phyloP scores from a whole-genome alignment of 805 yeast genomes.

The Wickerhamia fluorescens region DNA sequence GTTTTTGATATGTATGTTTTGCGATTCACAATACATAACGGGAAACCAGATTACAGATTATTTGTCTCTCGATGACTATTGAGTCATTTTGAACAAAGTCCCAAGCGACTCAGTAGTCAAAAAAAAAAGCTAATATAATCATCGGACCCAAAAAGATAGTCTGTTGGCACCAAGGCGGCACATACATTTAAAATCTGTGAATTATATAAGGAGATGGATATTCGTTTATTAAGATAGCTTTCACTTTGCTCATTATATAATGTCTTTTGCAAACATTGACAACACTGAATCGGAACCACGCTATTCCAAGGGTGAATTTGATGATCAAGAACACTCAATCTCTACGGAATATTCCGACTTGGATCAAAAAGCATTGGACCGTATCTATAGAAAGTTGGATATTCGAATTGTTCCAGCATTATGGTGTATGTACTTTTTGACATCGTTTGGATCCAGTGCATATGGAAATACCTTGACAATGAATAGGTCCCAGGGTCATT shows the following conservation, averaged over 20 bases:
- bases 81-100: constrained; percentile 4
- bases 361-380: constrained; percentile 35
- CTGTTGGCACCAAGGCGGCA: no score
- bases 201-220: neutral
- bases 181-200: no score
- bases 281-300: no score
- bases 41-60: no score
- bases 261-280: no score
- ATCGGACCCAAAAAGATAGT: no score
- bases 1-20: no score
- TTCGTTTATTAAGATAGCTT: neutral
- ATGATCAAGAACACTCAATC: constrained; percentile 7
- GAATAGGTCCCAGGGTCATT: constrained; percentile 59
- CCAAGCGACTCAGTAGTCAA: no score
- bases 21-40: no score
- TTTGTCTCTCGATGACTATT: constrained; percentile 1
- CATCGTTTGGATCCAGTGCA: constrained; percentile 71
- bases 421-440: constrained; percentile 71
- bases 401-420: constrained; percentile 71
- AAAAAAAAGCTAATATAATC: no score
- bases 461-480: constrained; percentile 77
- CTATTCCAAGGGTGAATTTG: constrained; percentile 1
- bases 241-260: neutral
- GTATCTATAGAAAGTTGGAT: constrained; percentile 57
- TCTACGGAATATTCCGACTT: constrained; percentile 2